Evolutionary conservation across 176 grass and related monocot species (phyloP), one percentile per base, ranked within the genome.

Genomic region (Bonia amplexicaulis): DNA sequence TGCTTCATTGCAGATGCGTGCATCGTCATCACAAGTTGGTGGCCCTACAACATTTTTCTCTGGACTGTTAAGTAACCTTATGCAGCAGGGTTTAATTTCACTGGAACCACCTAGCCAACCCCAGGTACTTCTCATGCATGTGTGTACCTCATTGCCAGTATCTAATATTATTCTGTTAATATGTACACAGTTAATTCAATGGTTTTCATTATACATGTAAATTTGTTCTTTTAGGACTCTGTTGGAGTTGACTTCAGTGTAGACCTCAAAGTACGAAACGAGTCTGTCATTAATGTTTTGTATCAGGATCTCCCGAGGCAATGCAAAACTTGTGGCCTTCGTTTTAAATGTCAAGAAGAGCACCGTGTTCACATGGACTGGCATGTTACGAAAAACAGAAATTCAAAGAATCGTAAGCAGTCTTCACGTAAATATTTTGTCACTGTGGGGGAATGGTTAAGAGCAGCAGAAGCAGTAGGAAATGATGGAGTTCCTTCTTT

Each of bases 341-440:
- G 92, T 66, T 99, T 99, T 61, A 93, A 93, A 89, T 74, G 82
- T 73, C 97, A 99, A 85, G 93, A 99, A 66, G 97, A 96, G 79
- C 97, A 99, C 73, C 84, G 93, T 85, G 83, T 68, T 77, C 97
- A 99, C 85, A 99, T 99, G 97, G 97, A 99, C 87, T 99, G 97
- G 97, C 97, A 99, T 89, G 97, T 99, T 74, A 99, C 97, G 6
- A 99, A 99, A 85, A 99, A 99, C 41, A 87, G 97, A 84, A 92
- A 96, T 80, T 95, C 97, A 74, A 90, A 83, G 76, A 96, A 89
- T 48, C 91, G 91, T 70, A 99, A 96, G 77, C 91, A 96, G 87
- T 92, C 93, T 39, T 99, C 97, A 41, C 93, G 97, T 60, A 99
- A 94, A 85, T 99, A 94, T 94, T 99, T 89, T 84, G 97, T 96